Base-by-base conservation (phyloP, 257 asterid species). In the Oldenlandia corymbosa region DNA sequence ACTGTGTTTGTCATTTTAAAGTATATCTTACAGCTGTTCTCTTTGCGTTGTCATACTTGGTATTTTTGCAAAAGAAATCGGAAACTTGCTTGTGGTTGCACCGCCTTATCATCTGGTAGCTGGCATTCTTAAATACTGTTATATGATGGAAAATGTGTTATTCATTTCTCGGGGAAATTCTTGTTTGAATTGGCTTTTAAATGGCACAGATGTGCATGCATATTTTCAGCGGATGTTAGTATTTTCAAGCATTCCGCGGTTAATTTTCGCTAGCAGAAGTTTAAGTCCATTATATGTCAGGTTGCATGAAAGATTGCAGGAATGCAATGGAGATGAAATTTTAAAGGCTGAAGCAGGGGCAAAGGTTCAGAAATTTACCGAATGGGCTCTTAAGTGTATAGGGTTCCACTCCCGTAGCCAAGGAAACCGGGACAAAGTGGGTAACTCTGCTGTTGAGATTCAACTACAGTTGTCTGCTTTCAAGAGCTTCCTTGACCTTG, bases 271-370 rank as follows among this genome's bases (percentile, higher is more conserved):
- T 49, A 23, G 11, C 9, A 26, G 59, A 53, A 49, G 45, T 30
- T 66, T 17, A 3, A 24, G 16, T 49, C n/a, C 32, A 11, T 64
- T 59, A 31, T 41, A 62, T 71, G 62, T 62, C 81, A 93, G 99
- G 85, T 78, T 93, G 86, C 97, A 83, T 43, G 99, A 90, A 60
- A 83, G 97, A 75, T 91, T 90, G 70, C 90, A 85, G 73, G 99
- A 93, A 78, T 93, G 97, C 84, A 90, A 88, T 31, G 96, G 96
- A 14, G 97, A 93, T 43, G 99, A 85, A 79, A 81, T 87, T 71
- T 75, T 93, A 81, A 93, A 90, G 80, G 99, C 99, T 41, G 99
- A 93, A 77, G 99, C 97, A 66, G 96, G 95, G 60, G 87, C 97
- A 48, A 93, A 93, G 78, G 99, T 93, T 64, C 96, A 85, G 82